Percentiles rank a stretch among this genome's conserved stretches.
Evolutionary conservation across 2,329 filamentous ascomycete species (phyloP).

Genomic region (Knufia fluminis): DNA sequence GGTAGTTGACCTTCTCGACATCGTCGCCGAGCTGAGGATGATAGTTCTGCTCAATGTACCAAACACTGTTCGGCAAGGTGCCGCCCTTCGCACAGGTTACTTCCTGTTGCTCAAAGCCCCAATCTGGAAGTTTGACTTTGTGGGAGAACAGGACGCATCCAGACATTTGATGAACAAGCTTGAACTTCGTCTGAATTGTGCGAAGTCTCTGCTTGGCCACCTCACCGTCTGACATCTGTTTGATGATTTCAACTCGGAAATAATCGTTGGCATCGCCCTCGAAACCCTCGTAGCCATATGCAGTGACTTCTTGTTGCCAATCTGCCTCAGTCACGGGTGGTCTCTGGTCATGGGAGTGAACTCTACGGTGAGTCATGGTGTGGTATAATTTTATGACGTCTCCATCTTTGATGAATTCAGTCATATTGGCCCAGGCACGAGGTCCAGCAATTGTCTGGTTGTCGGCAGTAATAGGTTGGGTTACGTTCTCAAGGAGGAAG

Average conservation of each 20-base stretch:
- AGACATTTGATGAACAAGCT: constrained; percentile 90
- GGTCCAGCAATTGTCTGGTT: constrained; percentile 75
- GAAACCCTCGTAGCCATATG: constrained; percentile 95
- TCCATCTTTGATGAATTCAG: constrained; percentile 65
- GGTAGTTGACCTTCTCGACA: constrained; percentile 93
- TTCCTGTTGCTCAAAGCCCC: constrained; percentile 97
- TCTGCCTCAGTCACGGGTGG: constrained; percentile 77
- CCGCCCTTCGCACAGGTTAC: constrained; percentile 93
- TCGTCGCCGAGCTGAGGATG: constrained; percentile 66
- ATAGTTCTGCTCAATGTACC: constrained; percentile 88
- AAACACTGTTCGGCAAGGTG: constrained; percentile 89
- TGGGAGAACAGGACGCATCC: constrained; percentile 94
- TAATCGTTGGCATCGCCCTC: constrained; percentile 93
- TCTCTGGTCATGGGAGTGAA: constrained; percentile 93
- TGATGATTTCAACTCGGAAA: constrained; percentile 91
- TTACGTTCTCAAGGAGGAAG: constrained; percentile 92
- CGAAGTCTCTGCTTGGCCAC: constrained; percentile 75
- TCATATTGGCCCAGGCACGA: constrained; percentile 68
- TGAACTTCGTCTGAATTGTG: constrained; percentile 95
- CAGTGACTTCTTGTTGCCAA: constrained; percentile 93
- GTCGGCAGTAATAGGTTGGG: constrained; percentile 64
- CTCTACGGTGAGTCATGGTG: constrained; percentile 67
- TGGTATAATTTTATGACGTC: constrained; percentile 78
- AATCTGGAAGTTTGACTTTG: constrained; percentile 96
- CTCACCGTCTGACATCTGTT: constrained; percentile 70